Evolutionary conservation across 768 basidiomycete genomes (phyloP).

Genomic region (Suillus hirtellus): DNA sequence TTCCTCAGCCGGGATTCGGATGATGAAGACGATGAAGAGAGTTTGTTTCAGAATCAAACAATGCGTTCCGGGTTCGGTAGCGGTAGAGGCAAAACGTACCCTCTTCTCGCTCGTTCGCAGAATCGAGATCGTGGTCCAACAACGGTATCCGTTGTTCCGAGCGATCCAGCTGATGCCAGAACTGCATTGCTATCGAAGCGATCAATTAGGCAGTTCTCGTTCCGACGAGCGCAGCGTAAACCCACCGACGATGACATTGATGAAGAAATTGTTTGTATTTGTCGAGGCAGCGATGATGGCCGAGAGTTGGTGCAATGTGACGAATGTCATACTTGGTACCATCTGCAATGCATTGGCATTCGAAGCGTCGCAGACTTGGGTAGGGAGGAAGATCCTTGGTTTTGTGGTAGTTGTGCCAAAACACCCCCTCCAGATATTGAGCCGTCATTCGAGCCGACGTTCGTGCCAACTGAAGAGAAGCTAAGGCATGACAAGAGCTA

Average conservation of each 20-base stretch:
- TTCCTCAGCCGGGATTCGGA: slow-evolving; percentile 78
- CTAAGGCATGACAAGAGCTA: slow-evolving; percentile 38
- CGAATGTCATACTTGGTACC: slow-evolving; percentile 78
- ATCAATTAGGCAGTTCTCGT: slow-evolving; percentile 61
- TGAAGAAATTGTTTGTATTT: slow-evolving; percentile 62
- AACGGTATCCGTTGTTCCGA: slow-evolving; percentile 43
- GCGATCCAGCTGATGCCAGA: slow-evolving; percentile 76
- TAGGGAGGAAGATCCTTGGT: slow-evolving; percentile 80
- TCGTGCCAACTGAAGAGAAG: slow-evolving; percentile 64
- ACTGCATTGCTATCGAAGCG: slow-evolving; percentile 72
- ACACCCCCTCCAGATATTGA: slow-evolving; percentile 40
- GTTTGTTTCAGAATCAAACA: background rate
- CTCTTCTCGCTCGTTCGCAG: slow-evolving; percentile 45
- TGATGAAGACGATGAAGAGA: slow-evolving; percentile 38
- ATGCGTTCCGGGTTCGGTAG: background rate
- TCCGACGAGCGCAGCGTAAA: slow-evolving; percentile 44
- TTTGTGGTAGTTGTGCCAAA: slow-evolving; percentile 55
- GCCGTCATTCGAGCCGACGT: slow-evolving; percentile 56
- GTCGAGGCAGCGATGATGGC: slow-evolving; percentile 66
- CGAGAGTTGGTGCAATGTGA: slow-evolving; percentile 84
- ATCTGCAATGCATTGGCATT: slow-evolving; percentile 79
- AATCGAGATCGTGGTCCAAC: slow-evolving; percentile 17
- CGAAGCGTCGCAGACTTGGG: slow-evolving; percentile 62
- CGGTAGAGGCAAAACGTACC: slow-evolving; percentile 64
- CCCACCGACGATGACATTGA: slow-evolving; percentile 42